Evolutionary conservation across 139 green algal species (phyloP), one percentile per base, ranked within the genome.

Genomic region (Tetraselmis striata): DNA sequence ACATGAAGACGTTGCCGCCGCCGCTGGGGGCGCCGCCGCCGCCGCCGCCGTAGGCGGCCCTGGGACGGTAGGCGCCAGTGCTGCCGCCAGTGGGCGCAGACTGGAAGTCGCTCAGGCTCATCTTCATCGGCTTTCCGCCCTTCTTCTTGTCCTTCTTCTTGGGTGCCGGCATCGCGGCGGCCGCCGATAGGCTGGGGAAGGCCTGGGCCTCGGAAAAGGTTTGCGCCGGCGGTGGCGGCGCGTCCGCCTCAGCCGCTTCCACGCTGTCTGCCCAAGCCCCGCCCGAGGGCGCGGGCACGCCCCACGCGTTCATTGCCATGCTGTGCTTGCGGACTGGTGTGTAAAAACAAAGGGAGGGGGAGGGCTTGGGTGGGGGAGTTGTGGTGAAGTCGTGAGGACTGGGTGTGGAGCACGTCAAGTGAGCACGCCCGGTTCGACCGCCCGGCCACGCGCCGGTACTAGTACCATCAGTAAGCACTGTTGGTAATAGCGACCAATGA

Each of bases 101-200:
- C 29, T 92, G 31, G 67, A 97, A 98, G 1, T 95, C 94, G 18
- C 29, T 82, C 67, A 97, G 81, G 28, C 30, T 82, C 74, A 97
- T 84, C 28, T 85, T 90, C 75, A 32, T 2, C 2, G 28, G 59
- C 30, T 87, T 83, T 74, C 88, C 86, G 83, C 91, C 93, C 59
- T 92, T 90, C 78, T 96, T 95, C 77, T 92, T 92, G 5, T 90
- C 89, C 74, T 92, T 91, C 78, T 92, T 94, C 32, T 59, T 84
- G 77, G 83, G 82, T 11, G 89, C 81, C 80, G 90, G 88, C 30
- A 84, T 81, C 28, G 82, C 89, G 28, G 77, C 83, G 23, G 93
- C 89, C 29, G 88, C 88, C 0, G 81, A 85, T 24, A 98, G 87
- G 0, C 85, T 86, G 0, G 93, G 93, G 80, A 96, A 96, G 30